phyloP scores from a whole-genome alignment of 2,329 filamentous ascomycete species.

The Apiospora malaysiana region DNA sequence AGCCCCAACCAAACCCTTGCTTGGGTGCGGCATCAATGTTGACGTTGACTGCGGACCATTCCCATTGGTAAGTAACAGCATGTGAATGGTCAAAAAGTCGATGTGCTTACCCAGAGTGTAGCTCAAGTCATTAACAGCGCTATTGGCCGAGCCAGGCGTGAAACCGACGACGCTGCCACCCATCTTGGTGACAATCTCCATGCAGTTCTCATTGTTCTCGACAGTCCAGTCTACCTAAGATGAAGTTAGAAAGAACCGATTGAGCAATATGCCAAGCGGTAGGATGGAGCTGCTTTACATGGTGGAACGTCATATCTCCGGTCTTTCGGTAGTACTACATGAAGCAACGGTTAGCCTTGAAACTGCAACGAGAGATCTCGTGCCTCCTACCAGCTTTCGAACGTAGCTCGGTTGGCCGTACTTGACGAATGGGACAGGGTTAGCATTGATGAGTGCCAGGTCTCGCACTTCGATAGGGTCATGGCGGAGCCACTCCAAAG shows the following conservation, averaged over 20 bases:
- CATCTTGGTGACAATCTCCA: slow-evolving; percentile 23
- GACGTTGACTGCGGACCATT: not conserved
- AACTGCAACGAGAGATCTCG: not conserved
- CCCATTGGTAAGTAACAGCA: not conserved
- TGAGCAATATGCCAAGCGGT: not conserved
- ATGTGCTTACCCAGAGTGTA: slow-evolving; percentile 9
- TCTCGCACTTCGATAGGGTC: slow-evolving; percentile 19
- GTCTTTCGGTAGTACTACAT: not conserved
- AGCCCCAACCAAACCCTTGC: slow-evolving; percentile 19
- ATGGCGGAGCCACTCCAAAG: slow-evolving; percentile 24
- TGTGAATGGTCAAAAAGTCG: not conserved
- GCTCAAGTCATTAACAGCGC: slow-evolving; percentile 6
- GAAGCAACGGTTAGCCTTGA: not conserved
- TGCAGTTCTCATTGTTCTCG: slow-evolving; percentile 24
- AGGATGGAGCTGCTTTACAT: not conserved
- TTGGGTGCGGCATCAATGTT: not conserved
- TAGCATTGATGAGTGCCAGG: slow-evolving; percentile 21
- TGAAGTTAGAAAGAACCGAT: not conserved
- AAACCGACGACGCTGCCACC: slow-evolving; percentile 22
- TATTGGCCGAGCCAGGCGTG: not conserved
- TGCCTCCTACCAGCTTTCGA: not conserved
- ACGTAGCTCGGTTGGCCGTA: slow-evolving; percentile 4
- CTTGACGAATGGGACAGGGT: slow-evolving; percentile 2
- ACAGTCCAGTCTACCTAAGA: slow-evolving; percentile 23
- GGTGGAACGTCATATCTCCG: not conserved